Evolutionary conservation across 352 stramenopile genomes (phyloP).

Genomic region (Elongisporangium senticosum): DNA sequence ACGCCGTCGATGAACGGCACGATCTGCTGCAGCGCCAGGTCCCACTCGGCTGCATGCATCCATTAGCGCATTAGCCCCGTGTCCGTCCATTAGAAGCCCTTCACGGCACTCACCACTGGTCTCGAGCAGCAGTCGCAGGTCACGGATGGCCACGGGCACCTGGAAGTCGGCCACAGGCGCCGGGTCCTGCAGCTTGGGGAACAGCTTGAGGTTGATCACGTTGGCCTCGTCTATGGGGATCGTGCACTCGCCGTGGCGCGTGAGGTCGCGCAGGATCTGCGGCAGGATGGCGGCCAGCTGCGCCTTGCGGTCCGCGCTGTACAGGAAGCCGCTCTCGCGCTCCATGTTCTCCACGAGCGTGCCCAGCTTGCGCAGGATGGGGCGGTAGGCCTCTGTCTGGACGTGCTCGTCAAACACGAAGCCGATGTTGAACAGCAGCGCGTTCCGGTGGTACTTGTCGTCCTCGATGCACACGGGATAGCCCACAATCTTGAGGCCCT

Average conservation of each 20-base stretch:
- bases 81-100: background rate
- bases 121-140: slow-evolving; percentile 61
- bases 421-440: slow-evolving; percentile 87
- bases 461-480: slow-evolving; percentile 87
- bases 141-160: slow-evolving; percentile 75
- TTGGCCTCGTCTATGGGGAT: slow-evolving; percentile 80
- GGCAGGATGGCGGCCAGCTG: slow-evolving; percentile 60
- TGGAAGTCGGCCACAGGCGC: slow-evolving; percentile 75
- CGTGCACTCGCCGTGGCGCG: slow-evolving; percentile 67
- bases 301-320: slow-evolving; percentile 56
- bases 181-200: slow-evolving; percentile 67
- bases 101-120: slow-evolving; percentile 70
- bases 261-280: slow-evolving; percentile 69
- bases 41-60: slow-evolving; percentile 62
- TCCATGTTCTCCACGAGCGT: slow-evolving; percentile 84
- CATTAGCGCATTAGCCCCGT: slow-evolving; percentile 2
- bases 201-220: slow-evolving; percentile 86
- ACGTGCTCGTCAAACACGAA: slow-evolving; percentile 83
- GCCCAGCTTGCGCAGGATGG: slow-evolving; percentile 83
- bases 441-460: slow-evolving; percentile 88
- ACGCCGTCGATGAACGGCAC: slow-evolving; percentile 89
- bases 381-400: slow-evolving; percentile 71
- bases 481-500: slow-evolving; percentile 81
- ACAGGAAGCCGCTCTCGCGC: slow-evolving; percentile 81
- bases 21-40: slow-evolving; percentile 84